Evolutionary conservation across 768 basidiomycete genomes (phyloP), one percentile per base, ranked within the genome.

Genomic region (Xerocomellus dryophilus): DNA sequence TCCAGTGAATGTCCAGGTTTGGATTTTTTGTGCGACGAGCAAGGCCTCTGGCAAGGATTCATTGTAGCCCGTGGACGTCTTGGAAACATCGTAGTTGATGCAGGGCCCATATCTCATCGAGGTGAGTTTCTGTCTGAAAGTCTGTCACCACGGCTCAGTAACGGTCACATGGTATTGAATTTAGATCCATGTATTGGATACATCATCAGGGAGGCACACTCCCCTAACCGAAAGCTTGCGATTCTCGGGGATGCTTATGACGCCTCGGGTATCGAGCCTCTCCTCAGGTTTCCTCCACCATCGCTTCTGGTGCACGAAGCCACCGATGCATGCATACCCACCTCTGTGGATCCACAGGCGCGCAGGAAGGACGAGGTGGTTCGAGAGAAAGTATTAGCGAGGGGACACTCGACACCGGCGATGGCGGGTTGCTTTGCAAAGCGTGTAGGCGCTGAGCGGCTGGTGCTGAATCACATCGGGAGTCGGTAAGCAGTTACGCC

Each of bases 251-350:
- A 93, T 64, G 91, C 89, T 1, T 81, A 72, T 57, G 84, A 93
- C 62, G 78, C 85, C 0, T 77, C 79, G 25, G 62, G 74, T 1
- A 79, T 89, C 46, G 69, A 78, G n/a, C 81, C 82, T 10, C 77
- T 90, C 21, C 81, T 80, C 66, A 60, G 61, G 42, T 64, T 71
- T 25, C 75, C 81, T 43, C 64, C 78, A 4, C 77, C 80, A 21
- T 81, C 84, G 27, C 74, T 93, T n/a, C 77, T 93, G 18, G 75
- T 93, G n/a, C 93, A 94, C 67, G 92, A 94, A 70, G 83, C 86
- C 2, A 92, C 89, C 2, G 90, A 93, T 63, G 83, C 86, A 0
- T 79, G 78, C 58, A 81, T 94, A 35, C 84, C 87, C 0, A 64
- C 54, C 2, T 61, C 74, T 44, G 76, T 87, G 50, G 84, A 85